Percentiles rank a stretch among this genome's conserved stretches.
These are phyloP conservation scores for Camelina neglecta DNA, from an alignment of 345 rosid genomes.

Conservation along the genomic window DNA sequence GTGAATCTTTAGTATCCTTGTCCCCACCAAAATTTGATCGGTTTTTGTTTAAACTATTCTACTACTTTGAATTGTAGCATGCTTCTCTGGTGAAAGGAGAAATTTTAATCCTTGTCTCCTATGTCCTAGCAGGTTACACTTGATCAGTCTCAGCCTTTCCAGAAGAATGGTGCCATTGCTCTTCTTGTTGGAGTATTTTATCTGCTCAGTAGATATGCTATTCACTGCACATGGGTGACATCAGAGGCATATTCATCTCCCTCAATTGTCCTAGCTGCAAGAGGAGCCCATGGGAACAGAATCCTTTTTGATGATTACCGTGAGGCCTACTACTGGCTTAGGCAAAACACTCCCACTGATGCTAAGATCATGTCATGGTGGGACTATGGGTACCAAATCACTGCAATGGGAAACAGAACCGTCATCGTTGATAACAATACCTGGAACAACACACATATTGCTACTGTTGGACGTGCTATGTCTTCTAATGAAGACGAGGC, in stretches of 20 bases:
- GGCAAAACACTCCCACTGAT: slow-evolving; percentile 93
- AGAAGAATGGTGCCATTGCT: slow-evolving; percentile 81
- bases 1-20: slow-evolving; percentile 48
- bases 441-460: slow-evolving; percentile 99
- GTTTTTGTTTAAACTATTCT: neutral
- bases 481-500: slow-evolving; percentile 98
- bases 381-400: slow-evolving; percentile 99
- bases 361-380: slow-evolving; percentile 99
- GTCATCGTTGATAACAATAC: slow-evolving; percentile 99
- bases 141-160: slow-evolving; percentile 98
- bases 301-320: slow-evolving; percentile 98
- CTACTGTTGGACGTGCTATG: slow-evolving; percentile 99
- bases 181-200: slow-evolving; percentile 88
- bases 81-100: slow-evolving; percentile 4
- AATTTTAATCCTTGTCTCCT: slow-evolving; percentile 21
- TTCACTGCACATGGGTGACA: slow-evolving; percentile 98
- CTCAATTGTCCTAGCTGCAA: slow-evolving; percentile 96
- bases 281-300: slow-evolving; percentile 97
- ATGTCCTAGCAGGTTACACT: slow-evolving; percentile 59
- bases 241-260: slow-evolving; percentile 99
- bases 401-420: slow-evolving; percentile 99
- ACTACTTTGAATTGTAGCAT: neutral
- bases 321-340: slow-evolving; percentile 99
- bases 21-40: neutral
- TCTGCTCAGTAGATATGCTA: slow-evolving; percentile 86